Conservation (phyloP, 2,329 filamentous ascomycete species). For the Apiospora kogelbergensis region DNA sequence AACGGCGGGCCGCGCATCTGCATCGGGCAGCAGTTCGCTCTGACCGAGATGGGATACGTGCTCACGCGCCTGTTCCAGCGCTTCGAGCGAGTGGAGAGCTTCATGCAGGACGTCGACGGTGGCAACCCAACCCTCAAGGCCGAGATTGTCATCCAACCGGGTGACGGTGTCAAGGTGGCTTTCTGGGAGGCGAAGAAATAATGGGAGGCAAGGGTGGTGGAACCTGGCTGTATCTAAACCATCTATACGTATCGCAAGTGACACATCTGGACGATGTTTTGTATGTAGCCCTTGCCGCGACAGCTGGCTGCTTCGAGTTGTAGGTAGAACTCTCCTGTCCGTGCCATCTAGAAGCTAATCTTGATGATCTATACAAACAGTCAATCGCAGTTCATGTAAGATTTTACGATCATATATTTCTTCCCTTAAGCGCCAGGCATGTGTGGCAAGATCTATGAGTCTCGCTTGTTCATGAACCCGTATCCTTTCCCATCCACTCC, state of each 20-base stretch:
- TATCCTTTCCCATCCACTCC: background rate
- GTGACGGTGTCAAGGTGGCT: constrained; percentile 56
- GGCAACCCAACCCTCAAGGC: constrained; percentile 54
- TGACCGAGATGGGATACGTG: constrained; percentile 75
- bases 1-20: constrained; percentile 40
- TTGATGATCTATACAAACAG: background rate
- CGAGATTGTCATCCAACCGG: constrained; percentile 61
- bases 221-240: background rate
- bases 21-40: constrained; percentile 77
- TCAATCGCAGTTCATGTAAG: background rate
- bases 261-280: background rate
- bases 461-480: background rate
- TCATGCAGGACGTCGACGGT: constrained; percentile 55
- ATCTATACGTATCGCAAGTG: background rate
- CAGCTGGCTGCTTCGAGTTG: background rate
- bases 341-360: background rate
- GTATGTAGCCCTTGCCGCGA: background rate
- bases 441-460: background rate
- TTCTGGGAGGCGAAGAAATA: constrained; percentile 48
- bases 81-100: constrained; percentile 62
- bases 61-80: constrained; percentile 71
- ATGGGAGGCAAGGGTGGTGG: background rate
- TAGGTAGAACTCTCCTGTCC: background rate
- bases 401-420: background rate
- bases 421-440: background rate